Conservation (phyloP, 306 rosid species). For the Cicer bijugum region DNA sequence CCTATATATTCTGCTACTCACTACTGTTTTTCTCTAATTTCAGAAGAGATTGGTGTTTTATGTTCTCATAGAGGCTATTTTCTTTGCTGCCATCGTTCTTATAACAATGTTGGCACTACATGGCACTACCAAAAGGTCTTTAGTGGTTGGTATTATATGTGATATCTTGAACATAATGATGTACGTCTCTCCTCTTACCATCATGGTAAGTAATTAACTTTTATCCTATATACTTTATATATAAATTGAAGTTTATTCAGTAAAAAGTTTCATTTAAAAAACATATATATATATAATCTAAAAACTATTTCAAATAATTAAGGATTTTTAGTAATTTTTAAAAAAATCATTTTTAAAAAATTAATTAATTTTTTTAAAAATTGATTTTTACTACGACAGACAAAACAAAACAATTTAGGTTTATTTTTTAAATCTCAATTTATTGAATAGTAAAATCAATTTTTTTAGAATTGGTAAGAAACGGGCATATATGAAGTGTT, state of each 20-base stretch:
- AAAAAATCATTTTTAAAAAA: too few species aligned
- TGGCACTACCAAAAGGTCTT: slow-evolving; percentile 50
- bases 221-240: not conserved
- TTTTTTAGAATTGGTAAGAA: too few species aligned
- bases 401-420: too few species aligned
- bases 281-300: too few species aligned
- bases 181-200: slow-evolving; percentile 72
- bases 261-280: too few species aligned
- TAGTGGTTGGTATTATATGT: slow-evolving; percentile 67
- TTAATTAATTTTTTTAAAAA: too few species aligned
- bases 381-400: too few species aligned
- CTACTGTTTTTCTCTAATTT: slow-evolving; percentile 2
- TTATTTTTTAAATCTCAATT: too few species aligned
- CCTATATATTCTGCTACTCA: not conserved
- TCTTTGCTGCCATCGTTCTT: slow-evolving; percentile 48
- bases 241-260: not conserved
- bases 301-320: too few species aligned
- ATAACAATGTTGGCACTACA: slow-evolving; percentile 53
- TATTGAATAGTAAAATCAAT: too few species aligned
- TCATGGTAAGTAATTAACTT: slow-evolving; percentile 56
- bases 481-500: not conserved
- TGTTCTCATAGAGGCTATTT: slow-evolving; percentile 44
- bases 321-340: too few species aligned
- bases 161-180: slow-evolving; percentile 72
- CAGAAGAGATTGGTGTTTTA: slow-evolving; percentile 52